Percentiles rank a stretch among this genome's conserved stretches.
Evolutionary conservation across 306 rosid species (phyloP).

Genomic region (Chamaecrista fasciculata): DNA sequence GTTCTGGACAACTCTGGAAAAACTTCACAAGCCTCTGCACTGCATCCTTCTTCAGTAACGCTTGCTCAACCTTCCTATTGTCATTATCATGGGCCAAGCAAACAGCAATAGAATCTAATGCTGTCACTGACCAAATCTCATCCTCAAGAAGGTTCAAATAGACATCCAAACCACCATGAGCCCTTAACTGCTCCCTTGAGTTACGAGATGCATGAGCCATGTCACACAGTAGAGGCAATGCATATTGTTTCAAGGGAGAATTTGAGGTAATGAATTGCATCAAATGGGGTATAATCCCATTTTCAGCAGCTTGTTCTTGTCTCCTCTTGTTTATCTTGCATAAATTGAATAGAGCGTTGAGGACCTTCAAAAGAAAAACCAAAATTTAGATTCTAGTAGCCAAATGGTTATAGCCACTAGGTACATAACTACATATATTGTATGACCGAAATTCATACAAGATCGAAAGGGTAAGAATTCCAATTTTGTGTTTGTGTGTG

Average conservation of each 20-base stretch:
- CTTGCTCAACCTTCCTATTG: constrained; percentile 92
- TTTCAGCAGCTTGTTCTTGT: constrained; percentile 99
- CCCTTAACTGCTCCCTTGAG: constrained; percentile 97
- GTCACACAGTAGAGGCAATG: constrained; percentile 92
- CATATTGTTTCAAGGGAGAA: constrained; percentile 85
- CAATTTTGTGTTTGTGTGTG: too few relatives aligned
- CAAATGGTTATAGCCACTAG: constrained; percentile 6
- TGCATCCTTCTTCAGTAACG: constrained; percentile 90
- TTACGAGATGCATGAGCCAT: constrained; percentile 99
- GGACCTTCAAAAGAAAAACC: constrained; percentile 56
- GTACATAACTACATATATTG: neutral
- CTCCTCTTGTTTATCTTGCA: constrained; percentile 99
- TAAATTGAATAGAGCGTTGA: constrained; percentile 88
- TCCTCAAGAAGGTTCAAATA: constrained; percentile 97
- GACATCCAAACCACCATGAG: constrained; percentile 98
- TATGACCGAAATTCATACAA: constrained; percentile 3
- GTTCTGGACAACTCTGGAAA: constrained; percentile 96
- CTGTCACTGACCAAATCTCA: constrained; percentile 91
- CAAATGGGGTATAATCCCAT: constrained; percentile 98
- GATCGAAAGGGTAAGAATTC: neutral
- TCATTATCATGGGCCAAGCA: constrained; percentile 97
- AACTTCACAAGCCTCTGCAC: constrained; percentile 94
- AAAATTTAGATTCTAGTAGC: constrained; percentile 24
- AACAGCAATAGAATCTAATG: constrained; percentile 93
- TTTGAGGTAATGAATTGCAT: constrained; percentile 88